These are phyloP conservation scores for Anacardium occidentale DNA, from an alignment of 345 rosid species.

Conservation along the genomic window DNA sequence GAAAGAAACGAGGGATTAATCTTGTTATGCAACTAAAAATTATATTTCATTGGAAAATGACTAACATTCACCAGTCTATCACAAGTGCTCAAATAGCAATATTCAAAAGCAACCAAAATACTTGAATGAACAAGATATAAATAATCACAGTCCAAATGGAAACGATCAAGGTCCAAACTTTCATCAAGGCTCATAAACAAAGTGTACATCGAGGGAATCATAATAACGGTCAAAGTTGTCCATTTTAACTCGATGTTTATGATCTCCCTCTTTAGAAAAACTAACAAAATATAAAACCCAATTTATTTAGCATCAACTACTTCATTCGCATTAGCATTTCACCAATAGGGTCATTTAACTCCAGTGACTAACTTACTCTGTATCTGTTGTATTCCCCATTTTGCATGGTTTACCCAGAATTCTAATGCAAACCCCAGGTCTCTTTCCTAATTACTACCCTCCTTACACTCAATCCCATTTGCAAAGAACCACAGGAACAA, in stretches of 20 bases:
- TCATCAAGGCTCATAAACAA: neutral
- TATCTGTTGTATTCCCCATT: neutral
- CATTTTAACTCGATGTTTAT: neutral
- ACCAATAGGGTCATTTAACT: neutral
- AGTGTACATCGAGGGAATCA: neutral
- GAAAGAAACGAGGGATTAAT: conserved; percentile 16
- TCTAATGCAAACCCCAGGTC: neutral
- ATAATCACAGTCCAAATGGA: neutral
- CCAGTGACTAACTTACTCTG: neutral
- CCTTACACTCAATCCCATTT: neutral
- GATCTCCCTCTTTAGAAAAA: conserved; percentile 4
- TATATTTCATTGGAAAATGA: neutral
- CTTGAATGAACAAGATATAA: neutral
- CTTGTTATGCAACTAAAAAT: neutral
- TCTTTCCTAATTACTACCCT: neutral
- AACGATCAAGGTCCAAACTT: neutral
- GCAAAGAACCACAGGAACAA: neutral
- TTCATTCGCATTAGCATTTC: neutral
- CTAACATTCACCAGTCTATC: neutral
- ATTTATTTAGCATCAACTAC: neutral
- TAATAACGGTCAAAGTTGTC: neutral
- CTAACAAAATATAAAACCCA: neutral
- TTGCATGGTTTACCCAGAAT: neutral
- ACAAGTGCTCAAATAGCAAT: neutral
- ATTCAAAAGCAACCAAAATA: neutral